Percentiles rank a stretch among this genome's conserved stretches.
These are phyloP conservation scores for Euphrasia arctica DNA, from an alignment of 305 asterid species.

Conservation along the genomic window DNA sequence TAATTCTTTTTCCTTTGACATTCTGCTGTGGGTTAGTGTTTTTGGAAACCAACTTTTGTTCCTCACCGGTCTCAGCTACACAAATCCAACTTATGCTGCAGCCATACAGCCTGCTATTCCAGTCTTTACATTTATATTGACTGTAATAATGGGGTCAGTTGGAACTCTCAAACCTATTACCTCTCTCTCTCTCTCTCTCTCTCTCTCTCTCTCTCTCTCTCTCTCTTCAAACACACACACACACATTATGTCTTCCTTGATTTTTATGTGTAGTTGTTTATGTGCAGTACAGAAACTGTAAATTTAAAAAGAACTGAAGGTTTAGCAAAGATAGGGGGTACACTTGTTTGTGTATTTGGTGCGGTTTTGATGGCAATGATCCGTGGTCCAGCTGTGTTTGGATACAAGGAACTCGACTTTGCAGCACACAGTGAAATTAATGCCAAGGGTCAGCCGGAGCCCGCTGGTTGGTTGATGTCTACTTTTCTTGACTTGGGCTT, in stretches of 20 bases:
- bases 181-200: constrained; percentile 13
- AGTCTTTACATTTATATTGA: constrained; percentile 84
- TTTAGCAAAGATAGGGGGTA: constrained; percentile 87
- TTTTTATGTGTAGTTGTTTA: constrained; percentile 35
- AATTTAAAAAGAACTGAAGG: constrained; percentile 75
- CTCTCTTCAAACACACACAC: constrained; percentile 2
- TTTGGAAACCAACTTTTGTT: constrained; percentile 91
- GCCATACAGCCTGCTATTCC: constrained; percentile 97
- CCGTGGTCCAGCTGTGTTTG: constrained; percentile 86
- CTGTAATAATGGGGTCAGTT: constrained; percentile 91
- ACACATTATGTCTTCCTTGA: constrained; percentile 2
- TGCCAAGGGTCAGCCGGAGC: constrained; percentile 87
- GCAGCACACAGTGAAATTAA: constrained; percentile 52
- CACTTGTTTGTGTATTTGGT: constrained; percentile 83
- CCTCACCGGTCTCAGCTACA: constrained; percentile 92
- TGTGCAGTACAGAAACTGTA: constrained; percentile 89
- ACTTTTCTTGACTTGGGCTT: constrained; percentile 53
- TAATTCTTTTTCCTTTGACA: constrained; percentile 17
- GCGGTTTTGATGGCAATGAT: constrained; percentile 83
- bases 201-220: constrained; percentile 14
- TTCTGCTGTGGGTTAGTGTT: constrained; percentile 41
- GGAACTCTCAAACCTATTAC: neutral
- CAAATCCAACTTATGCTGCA: constrained; percentile 94
- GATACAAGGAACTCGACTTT: constrained; percentile 56
- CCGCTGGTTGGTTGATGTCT: constrained; percentile 70